These are phyloP conservation scores for Oxyria digyna DNA, from an alignment of 148 eudicot species.

Conservation along the genomic window DNA sequence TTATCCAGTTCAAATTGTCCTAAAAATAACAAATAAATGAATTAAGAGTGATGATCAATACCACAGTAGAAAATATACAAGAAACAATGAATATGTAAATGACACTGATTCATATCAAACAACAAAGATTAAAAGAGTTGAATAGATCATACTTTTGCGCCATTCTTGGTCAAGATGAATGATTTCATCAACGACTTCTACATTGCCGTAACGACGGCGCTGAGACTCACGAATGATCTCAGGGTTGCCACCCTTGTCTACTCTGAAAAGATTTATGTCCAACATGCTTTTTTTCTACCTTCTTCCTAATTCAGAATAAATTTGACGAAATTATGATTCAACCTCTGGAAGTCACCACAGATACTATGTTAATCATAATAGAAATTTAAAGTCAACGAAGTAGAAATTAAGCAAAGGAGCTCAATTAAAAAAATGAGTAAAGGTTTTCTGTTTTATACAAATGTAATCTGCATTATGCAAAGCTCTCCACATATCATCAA, in stretches of 20 bases:
- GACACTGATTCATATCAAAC: too few relatives aligned
- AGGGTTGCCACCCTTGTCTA: constrained; percentile 67
- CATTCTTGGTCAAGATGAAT: constrained; percentile 13
- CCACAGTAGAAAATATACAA: not conserved
- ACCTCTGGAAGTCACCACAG: too few relatives aligned
- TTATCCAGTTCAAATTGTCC: constrained; percentile 75
- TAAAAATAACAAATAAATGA: constrained; percentile 5
- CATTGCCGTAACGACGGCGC: constrained; percentile 63
- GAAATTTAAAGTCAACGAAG: too few relatives aligned
- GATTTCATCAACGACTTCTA: constrained; percentile 59
- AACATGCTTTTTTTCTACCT: constrained; percentile 29
- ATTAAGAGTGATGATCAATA: not conserved
- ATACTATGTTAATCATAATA: too few relatives aligned
- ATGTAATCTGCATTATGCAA: too few relatives aligned
- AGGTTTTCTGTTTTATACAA: too few relatives aligned
- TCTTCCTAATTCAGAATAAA: not conserved
- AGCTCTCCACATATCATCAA: too few relatives aligned
- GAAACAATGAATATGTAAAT: not conserved
- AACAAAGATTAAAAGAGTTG: not conserved
- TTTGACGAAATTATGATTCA: too few relatives aligned
- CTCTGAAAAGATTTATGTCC: constrained; percentile 77
- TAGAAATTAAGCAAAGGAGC: too few relatives aligned
- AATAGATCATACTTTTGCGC: constrained; percentile 22
- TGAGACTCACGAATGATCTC: constrained; percentile 74
- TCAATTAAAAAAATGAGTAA: too few relatives aligned